Conservation (phyloP, 106 monocot genomes). For the Amphibolis antarctica region DNA sequence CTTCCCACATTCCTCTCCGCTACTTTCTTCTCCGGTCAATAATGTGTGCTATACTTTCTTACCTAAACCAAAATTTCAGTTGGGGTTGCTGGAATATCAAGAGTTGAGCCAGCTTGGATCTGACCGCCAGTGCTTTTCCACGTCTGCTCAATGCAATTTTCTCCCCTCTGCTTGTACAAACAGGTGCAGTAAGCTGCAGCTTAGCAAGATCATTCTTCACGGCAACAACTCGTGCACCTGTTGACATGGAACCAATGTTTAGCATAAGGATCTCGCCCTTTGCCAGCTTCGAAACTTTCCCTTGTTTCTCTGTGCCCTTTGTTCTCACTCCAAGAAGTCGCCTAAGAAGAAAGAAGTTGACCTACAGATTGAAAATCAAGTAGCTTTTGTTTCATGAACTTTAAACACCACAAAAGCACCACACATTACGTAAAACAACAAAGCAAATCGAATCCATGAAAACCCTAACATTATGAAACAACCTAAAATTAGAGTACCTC, state of each 20-base stretch:
- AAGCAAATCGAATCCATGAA: too few relatives aligned
- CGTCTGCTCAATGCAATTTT: constrained; percentile 80
- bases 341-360: constrained; percentile 87
- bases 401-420: neutral
- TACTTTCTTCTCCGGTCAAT: neutral
- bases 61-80: constrained; percentile 3
- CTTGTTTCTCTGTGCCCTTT: constrained; percentile 85
- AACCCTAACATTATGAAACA: too few relatives aligned
- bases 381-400: too few relatives aligned
- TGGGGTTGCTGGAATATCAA: constrained; percentile 58
- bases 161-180: constrained; percentile 92
- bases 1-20: constrained; percentile 25
- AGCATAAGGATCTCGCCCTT: constrained; percentile 92
- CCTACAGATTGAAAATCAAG: constrained; percentile 23
- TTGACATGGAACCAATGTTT: constrained; percentile 96
- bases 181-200: constrained; percentile 75
- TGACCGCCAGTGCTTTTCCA: constrained; percentile 98
- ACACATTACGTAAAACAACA: too few relatives aligned
- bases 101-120: constrained; percentile 71
- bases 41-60: neutral
- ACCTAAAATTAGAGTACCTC: constrained; percentile 34
- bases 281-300: constrained; percentile 70
- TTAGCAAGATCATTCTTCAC: constrained; percentile 87
- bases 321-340: constrained; percentile 88
- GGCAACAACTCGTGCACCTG: constrained; percentile 70